Evolutionary conservation across 208 protist genomes (phyloP).

Genomic region (Crithidia expoeki): DNA sequence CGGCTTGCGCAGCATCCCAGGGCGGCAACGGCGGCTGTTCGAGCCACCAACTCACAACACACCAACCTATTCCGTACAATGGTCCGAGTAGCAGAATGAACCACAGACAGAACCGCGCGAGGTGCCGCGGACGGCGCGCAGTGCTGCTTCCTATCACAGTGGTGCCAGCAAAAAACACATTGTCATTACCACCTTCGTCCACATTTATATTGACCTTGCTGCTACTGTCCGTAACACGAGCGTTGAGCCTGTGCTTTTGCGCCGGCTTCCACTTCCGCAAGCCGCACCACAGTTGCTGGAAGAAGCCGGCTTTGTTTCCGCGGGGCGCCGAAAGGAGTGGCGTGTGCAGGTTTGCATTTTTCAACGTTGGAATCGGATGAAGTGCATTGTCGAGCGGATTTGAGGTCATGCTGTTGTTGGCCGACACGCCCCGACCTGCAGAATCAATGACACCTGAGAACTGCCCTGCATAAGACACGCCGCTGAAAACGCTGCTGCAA

Average conservation of each 20-base stretch:
- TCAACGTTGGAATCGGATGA: too few species aligned
- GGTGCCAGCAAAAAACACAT: too few species aligned
- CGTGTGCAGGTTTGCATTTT: too few species aligned
- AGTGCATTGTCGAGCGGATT: too few species aligned
- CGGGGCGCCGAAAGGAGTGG: background rate
- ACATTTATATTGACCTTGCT: background rate
- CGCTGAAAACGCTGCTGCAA: too few species aligned
- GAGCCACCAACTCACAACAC: background rate
- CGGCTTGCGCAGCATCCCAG: background rate
- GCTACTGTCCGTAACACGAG: background rate
- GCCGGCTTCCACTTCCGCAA: background rate
- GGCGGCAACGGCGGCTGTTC: background rate
- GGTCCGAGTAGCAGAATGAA: background rate
- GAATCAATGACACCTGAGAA: too few species aligned
- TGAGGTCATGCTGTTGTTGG: too few species aligned
- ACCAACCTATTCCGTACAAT: too few species aligned
- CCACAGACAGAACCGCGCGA: background rate
- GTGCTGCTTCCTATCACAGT: background rate
- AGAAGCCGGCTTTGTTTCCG: background rate
- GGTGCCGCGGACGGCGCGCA: background rate
- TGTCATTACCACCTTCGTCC: background rate
- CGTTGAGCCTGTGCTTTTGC: background rate
- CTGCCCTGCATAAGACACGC: too few species aligned
- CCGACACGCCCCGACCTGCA: too few species aligned
- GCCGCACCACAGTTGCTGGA: background rate